Conservation (phyloP, 108 stramenopile genomes). For the Asterionellopsis glacialis region DNA sequence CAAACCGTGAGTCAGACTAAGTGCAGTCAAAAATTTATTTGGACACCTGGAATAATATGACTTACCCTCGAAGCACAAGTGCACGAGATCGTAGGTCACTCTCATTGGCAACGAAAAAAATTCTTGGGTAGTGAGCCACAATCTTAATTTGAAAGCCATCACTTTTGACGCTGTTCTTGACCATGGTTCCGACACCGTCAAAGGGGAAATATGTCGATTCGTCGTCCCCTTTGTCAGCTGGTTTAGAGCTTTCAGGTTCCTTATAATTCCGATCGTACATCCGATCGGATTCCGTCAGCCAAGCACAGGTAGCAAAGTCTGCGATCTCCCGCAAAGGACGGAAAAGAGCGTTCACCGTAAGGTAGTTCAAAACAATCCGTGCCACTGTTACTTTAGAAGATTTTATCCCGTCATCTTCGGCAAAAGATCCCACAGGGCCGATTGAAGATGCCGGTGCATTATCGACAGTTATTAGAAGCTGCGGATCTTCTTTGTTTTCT, state of each 20-base stretch:
- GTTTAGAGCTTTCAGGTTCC: neutral
- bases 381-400: slow-evolving; percentile 25
- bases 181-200: neutral
- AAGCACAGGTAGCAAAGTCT: slow-evolving; percentile 35
- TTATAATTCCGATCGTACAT: neutral
- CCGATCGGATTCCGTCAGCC: slow-evolving; percentile 11
- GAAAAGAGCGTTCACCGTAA: slow-evolving; percentile 46
- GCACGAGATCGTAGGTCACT: slow-evolving; percentile 57
- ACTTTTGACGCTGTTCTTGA: neutral
- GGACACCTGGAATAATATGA: neutral
- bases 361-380: slow-evolving; percentile 38
- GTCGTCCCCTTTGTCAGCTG: neutral
- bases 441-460: slow-evolving; percentile 22
- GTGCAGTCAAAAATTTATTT: too few species aligned
- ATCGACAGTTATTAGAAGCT: slow-evolving; percentile 38
- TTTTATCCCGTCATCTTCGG: neutral
- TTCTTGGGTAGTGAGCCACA: slow-evolving; percentile 59
- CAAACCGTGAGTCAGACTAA: neutral
- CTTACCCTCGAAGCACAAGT: slow-evolving; percentile 61
- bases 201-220: neutral
- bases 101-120: slow-evolving; percentile 73
- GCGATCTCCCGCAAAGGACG: slow-evolving; percentile 40
- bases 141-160: slow-evolving; percentile 39
- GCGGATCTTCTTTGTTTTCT: slow-evolving; percentile 18
- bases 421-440: neutral